Percentiles rank a stretch among this genome's conserved stretches.
Evolutionary conservation across 306 rosid species (phyloP).

Genomic region (Macrotyloma uniflorum): DNA sequence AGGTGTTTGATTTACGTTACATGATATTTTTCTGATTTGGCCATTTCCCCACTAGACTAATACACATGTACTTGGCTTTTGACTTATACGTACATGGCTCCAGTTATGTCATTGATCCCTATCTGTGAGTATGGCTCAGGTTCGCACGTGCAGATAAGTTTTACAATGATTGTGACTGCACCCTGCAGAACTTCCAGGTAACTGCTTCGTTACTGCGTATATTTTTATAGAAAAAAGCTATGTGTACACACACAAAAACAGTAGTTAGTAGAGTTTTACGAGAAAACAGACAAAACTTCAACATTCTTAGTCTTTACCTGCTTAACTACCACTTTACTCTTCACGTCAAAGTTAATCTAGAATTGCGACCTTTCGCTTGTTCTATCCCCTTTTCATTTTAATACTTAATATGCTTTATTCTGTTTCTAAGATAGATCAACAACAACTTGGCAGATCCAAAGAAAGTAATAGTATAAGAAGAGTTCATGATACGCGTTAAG

Average conservation of each 20-base stretch:
- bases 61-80: conserved; percentile 13
- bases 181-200: conserved; percentile 18
- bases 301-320: conserved; percentile 47
- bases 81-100: conserved; percentile 20
- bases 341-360: conserved; percentile 38
- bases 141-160: conserved; percentile 38
- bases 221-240: not conserved
- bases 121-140: conserved; percentile 9
- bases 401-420: conserved; percentile 2
- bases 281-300: conserved; percentile 34
- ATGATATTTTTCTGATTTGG: not conserved
- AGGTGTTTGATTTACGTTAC: not conserved
- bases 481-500: conserved; percentile 31
- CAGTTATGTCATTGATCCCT: conserved; percentile 35
- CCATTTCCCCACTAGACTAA: not conserved
- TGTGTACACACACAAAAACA: not conserved
- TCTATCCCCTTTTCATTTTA: conserved; percentile 36
- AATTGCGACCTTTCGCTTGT: conserved; percentile 22
- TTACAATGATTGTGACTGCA: conserved; percentile 41
- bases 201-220: not conserved
- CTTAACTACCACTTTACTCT: conserved; percentile 53
- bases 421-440: conserved; percentile 14
- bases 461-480: conserved; percentile 23
- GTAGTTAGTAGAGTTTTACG: not conserved
- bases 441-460: conserved; percentile 34